Percentiles rank a stretch among this genome's conserved stretches.
phyloP scores from a whole-genome alignment of 768 basidiomycete species.

The Phlegmacium glaucopus region DNA sequence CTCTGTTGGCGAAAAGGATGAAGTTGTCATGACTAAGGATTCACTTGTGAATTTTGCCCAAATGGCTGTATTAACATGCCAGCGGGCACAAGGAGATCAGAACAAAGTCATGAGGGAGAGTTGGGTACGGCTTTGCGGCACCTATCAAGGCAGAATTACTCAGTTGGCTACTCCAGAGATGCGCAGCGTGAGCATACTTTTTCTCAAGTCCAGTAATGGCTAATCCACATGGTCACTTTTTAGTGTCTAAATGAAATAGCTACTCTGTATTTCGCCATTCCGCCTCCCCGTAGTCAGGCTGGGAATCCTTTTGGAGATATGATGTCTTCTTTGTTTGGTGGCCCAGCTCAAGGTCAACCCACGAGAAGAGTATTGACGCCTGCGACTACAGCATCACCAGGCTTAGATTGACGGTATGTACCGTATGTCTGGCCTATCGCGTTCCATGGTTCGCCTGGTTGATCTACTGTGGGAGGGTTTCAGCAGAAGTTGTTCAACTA shows the following conservation, averaged over 20 bases:
- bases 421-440: background rate
- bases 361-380: constrained; percentile 46
- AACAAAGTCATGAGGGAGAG: constrained; percentile 73
- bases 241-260: constrained; percentile 71
- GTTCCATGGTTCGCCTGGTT: background rate
- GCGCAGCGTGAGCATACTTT: constrained; percentile 48
- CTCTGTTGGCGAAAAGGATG: constrained; percentile 45
- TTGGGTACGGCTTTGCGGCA: constrained; percentile 83
- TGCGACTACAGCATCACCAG: constrained; percentile 30
- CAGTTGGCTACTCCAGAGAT: constrained; percentile 58
- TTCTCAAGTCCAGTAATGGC: background rate
- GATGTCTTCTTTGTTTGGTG: constrained; percentile 86
- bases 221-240: constrained; percentile 2
- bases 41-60: constrained; percentile 85
- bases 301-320: constrained; percentile 87
- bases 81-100: constrained; percentile 78
- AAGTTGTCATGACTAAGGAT: constrained; percentile 74
- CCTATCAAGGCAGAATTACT: constrained; percentile 75
- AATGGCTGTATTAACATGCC: constrained; percentile 83
- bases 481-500: too few relatives aligned
- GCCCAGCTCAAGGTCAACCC: constrained; percentile 40
- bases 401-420: constrained; percentile 40
- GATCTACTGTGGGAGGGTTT: background rate
- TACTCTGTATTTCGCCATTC: constrained; percentile 82
- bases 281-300: constrained; percentile 65